Percentiles rank a stretch among this genome's conserved stretches.
phyloP scores from a whole-genome alignment of 176 grass and related monocot species.

The Ampelocalamus luodianensis region DNA sequence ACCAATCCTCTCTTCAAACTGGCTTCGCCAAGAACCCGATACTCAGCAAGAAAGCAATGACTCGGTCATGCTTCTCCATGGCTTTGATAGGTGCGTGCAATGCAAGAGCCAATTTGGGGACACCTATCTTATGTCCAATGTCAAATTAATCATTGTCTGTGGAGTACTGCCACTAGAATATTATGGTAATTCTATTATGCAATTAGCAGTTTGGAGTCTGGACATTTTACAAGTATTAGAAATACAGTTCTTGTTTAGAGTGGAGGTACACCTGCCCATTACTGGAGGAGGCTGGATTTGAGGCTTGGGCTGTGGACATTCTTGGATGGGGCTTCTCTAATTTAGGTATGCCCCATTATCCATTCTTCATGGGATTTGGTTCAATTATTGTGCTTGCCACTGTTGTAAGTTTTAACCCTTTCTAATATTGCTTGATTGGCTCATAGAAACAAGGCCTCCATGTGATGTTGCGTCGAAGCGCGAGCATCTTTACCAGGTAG shows the following conservation, averaged over 20 bases:
- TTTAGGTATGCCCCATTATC: slow-evolving; percentile 68
- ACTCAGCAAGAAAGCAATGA: slow-evolving; percentile 48
- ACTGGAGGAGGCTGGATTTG: slow-evolving; percentile 85
- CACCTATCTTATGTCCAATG: background rate
- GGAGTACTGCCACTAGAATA: background rate
- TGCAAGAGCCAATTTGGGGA: background rate
- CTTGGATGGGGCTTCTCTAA: slow-evolving; percentile 99
- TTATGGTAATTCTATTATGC: background rate
- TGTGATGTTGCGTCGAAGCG: slow-evolving; percentile 75
- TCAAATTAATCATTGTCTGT: background rate
- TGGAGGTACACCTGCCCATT: slow-evolving; percentile 92
- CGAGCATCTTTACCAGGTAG: slow-evolving; percentile 67
- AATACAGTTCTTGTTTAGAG: slow-evolving; percentile 95
- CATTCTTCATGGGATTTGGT: background rate
- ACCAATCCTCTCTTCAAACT: slow-evolving; percentile 49
- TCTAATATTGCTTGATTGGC: slow-evolving; percentile 29
- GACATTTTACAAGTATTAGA: slow-evolving; percentile 44
- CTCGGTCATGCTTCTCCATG: slow-evolving; percentile 86
- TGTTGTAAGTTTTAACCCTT: slow-evolving; percentile 6
- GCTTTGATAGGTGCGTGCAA: slow-evolving; percentile 79
- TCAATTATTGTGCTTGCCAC: slow-evolving; percentile 26
- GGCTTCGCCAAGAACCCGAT: slow-evolving; percentile 60
- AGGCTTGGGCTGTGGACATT: slow-evolving; percentile 92
- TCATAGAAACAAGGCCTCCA: slow-evolving; percentile 64
- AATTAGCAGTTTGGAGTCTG: slow-evolving; percentile 8